Conservation (phyloP, 2,329 filamentous ascomycete species). For the Geoglossum cookeanum region DNA sequence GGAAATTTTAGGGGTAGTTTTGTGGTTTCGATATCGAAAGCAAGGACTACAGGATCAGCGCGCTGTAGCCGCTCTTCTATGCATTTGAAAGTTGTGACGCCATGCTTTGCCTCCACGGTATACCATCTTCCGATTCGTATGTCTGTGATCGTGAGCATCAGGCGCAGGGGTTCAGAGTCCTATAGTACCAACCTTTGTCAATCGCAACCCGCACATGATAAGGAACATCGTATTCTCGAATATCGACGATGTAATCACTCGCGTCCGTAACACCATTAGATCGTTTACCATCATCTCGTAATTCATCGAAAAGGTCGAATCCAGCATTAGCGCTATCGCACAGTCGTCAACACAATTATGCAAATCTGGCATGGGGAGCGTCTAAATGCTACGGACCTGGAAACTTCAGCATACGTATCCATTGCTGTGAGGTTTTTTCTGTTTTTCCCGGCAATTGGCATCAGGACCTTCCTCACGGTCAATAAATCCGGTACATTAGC, state of each 20-base stretch:
- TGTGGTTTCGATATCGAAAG: conserved; percentile 97
- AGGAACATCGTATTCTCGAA: conserved; percentile 96
- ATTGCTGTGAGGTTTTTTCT: conserved; percentile 91
- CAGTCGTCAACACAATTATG: not conserved
- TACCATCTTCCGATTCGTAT: conserved; percentile 97
- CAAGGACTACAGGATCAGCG: conserved; percentile 93
- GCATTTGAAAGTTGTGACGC: conserved; percentile 61
- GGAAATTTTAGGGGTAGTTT: conserved; percentile 94
- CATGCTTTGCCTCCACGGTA: conserved; percentile 83
- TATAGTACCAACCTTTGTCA: conserved; percentile 46
- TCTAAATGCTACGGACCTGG: conserved; percentile 35
- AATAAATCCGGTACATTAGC: conserved; percentile 73
- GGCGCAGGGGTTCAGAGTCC: too few species aligned
- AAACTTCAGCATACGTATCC: conserved; percentile 96
- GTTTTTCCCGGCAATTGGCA: conserved; percentile 89
- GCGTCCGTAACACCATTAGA: conserved; percentile 66
- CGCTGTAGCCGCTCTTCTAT: conserved; percentile 76
- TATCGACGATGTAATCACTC: conserved; percentile 95
- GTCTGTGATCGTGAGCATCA: conserved; percentile 32
- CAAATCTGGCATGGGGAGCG: not conserved
- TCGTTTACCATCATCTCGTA: conserved; percentile 66
- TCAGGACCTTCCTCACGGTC: conserved; percentile 63
- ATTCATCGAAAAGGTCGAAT: conserved; percentile 89
- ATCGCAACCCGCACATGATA: conserved; percentile 99
- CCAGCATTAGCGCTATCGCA: conserved; percentile 47